Evolutionary conservation across 495 filamentous ascomycete genomes (phyloP).

Genomic region (Hypoxylon lenormandii): DNA sequence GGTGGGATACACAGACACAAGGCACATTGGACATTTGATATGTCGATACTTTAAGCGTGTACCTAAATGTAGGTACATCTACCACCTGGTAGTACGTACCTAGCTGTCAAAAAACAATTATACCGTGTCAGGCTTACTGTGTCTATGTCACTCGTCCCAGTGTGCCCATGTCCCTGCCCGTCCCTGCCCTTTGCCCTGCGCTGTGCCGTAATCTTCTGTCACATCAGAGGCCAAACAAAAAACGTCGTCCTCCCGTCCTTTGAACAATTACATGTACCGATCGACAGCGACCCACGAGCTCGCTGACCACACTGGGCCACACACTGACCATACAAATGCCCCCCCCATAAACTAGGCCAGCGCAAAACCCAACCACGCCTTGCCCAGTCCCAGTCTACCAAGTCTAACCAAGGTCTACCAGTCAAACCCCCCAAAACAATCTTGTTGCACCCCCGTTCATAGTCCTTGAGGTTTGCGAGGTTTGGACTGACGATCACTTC

Average conservation of each 20-base stretch:
- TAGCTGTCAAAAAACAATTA: conserved; percentile 4
- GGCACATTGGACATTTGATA: too few species aligned
- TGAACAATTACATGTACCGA: conserved; percentile 45
- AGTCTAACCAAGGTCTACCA: too few species aligned
- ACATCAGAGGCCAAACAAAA: conserved; percentile 44
- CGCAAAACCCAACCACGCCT: conserved; percentile 45
- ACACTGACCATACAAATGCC: too few species aligned
- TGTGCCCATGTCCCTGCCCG: conserved; percentile 43
- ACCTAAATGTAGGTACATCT: conserved; percentile 1
- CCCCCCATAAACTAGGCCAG: conserved; percentile 41
- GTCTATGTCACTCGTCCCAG: conserved; percentile 38
- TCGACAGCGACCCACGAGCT: conserved; percentile 48
- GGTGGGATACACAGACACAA: too few species aligned
- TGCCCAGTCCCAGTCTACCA: conserved; percentile 2
- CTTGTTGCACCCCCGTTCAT: conserved; percentile 39
- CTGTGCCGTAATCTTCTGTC: conserved; percentile 47
- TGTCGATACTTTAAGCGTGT: too few species aligned
- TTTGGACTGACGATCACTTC: conserved; percentile 53
- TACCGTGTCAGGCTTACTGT: conserved; percentile 37
- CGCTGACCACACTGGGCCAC: conserved; percentile 39
- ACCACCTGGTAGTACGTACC: conserved; percentile 4
- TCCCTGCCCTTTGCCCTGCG: conserved; percentile 18
- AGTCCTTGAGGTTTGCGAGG: conserved; percentile 43
- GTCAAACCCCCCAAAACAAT: conserved; percentile 35
- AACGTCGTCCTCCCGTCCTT: conserved; percentile 42